Evolutionary conservation across 768 basidiomycete genomes (phyloP).

Genomic region (Amanita thiersii): DNA sequence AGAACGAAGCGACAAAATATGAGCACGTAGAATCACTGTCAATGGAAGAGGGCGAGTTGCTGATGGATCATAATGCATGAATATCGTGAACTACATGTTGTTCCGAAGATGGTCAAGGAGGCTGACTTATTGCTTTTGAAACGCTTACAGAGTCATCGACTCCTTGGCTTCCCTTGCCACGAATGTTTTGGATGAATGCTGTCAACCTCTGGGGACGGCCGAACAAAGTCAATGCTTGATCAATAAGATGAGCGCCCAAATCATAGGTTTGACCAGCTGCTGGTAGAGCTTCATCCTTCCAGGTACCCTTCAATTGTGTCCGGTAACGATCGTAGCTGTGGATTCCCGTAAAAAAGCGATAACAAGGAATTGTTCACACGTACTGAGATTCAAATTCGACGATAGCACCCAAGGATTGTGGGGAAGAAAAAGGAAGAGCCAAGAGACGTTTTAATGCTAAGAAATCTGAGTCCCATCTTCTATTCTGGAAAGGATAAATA

Average conservation of each 20-base stretch:
- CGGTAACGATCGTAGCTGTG: conserved; percentile 79
- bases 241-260: conserved; percentile 73
- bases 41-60: conserved; percentile 41
- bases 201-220: conserved; percentile 65
- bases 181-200: conserved; percentile 61
- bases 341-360: background rate
- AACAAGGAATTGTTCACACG: conserved; percentile 14
- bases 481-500: conserved; percentile 67
- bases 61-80: conserved; percentile 40
- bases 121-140: background rate
- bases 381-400: conserved; percentile 74
- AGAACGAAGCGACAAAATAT: conserved; percentile 58
- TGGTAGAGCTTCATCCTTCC: conserved; percentile 68
- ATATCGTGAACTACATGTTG: conserved; percentile 39
- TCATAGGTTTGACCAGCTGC: conserved; percentile 68
- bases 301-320: conserved; percentile 53
- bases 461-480: conserved; percentile 77
- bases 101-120: background rate
- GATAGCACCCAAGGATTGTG: conserved; percentile 50
- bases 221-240: conserved; percentile 70
- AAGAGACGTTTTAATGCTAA: conserved; percentile 56
- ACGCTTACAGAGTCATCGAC: conserved; percentile 58
- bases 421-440: conserved; percentile 39
- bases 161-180: conserved; percentile 53
- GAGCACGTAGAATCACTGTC: conserved; percentile 59